Conservation (phyloP, 768 basidiomycete genomes). For the Psilocybe tampanensis region DNA sequence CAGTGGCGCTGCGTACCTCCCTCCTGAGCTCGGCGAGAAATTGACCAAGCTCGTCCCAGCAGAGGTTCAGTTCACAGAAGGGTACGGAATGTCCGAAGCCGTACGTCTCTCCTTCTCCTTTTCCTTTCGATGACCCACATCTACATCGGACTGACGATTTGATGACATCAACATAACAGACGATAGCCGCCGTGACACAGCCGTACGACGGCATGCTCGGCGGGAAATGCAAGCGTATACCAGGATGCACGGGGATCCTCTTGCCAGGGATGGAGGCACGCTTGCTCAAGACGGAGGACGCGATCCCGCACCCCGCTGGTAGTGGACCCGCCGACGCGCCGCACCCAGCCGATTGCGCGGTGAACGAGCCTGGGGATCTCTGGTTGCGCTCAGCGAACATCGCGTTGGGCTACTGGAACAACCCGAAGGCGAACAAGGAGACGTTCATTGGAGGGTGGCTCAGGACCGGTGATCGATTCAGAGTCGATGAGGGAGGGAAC, state of each 20-base stretch:
- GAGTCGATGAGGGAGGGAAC: slow-evolving; percentile 58
- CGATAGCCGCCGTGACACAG: slow-evolving; percentile 49
- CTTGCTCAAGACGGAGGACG: slow-evolving; percentile 56
- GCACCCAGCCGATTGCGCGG: slow-evolving; percentile 38
- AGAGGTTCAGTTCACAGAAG: slow-evolving; percentile 42
- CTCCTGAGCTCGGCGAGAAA: slow-evolving; percentile 50
- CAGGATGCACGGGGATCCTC: slow-evolving; percentile 58
- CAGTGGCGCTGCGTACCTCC: slow-evolving; percentile 71
- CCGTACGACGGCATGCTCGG: slow-evolving; percentile 47
- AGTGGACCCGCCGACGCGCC: slow-evolving; percentile 7
- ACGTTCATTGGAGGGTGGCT: slow-evolving; percentile 79
- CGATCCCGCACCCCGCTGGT: slow-evolving; percentile 27
- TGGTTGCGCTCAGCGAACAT: slow-evolving; percentile 58
- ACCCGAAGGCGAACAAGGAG: slow-evolving; percentile 63
- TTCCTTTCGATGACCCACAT: not conserved
- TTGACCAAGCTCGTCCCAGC: slow-evolving; percentile 38
- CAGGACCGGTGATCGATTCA: slow-evolving; percentile 71
- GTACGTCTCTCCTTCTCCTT: slow-evolving; percentile 49
- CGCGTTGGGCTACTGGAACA: slow-evolving; percentile 72
- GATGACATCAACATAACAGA: too few relatives aligned
- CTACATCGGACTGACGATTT: not conserved
- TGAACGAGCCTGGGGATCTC: slow-evolving; percentile 68
- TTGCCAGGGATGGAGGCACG: slow-evolving; percentile 66
- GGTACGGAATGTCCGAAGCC: slow-evolving; percentile 73
- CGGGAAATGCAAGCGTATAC: slow-evolving; percentile 39